phyloP scores from a whole-genome alignment of 2,329 filamentous ascomycete species.

The Pseudopyrenochaeta lycopersici region DNA sequence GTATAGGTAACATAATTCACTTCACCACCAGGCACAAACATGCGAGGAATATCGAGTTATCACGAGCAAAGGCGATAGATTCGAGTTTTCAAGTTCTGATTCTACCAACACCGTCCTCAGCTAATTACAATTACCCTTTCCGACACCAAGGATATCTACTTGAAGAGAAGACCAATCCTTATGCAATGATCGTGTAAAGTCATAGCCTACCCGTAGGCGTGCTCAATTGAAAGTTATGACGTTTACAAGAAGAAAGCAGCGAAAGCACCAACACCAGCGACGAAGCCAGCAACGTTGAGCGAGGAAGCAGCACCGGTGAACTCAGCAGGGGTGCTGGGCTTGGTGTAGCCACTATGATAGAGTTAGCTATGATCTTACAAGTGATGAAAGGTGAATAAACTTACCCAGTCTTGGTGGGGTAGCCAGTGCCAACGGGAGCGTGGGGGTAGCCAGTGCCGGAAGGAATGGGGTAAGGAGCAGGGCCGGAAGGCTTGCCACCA shows the following conservation, averaged over 20 bases:
- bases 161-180: conserved; percentile 28
- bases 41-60: background rate
- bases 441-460: conserved; percentile 24
- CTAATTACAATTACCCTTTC: conserved; percentile 43
- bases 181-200: conserved; percentile 49
- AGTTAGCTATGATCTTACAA: conserved; percentile 13
- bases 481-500: conserved; percentile 10
- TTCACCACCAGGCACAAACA: too few relatives aligned
- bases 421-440: conserved; percentile 37
- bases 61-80: conserved; percentile 6
- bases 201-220: conserved; percentile 45
- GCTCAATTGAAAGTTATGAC: conserved; percentile 46
- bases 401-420: conserved; percentile 44
- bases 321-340: conserved; percentile 41
- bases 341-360: conserved; percentile 32
- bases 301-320: conserved; percentile 51
- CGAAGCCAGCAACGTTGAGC: conserved; percentile 48
- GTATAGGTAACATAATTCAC: too few relatives aligned
- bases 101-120: conserved; percentile 26
- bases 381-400: conserved; percentile 9
- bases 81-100: conserved; percentile 32
- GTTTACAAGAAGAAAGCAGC: conserved; percentile 55
- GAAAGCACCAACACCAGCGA: conserved; percentile 53
- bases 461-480: conserved; percentile 27
- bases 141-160: conserved; percentile 36